Evolutionary conservation across 2,329 filamentous ascomycete genomes (phyloP).

Genomic region (Alternaria sp.): DNA sequence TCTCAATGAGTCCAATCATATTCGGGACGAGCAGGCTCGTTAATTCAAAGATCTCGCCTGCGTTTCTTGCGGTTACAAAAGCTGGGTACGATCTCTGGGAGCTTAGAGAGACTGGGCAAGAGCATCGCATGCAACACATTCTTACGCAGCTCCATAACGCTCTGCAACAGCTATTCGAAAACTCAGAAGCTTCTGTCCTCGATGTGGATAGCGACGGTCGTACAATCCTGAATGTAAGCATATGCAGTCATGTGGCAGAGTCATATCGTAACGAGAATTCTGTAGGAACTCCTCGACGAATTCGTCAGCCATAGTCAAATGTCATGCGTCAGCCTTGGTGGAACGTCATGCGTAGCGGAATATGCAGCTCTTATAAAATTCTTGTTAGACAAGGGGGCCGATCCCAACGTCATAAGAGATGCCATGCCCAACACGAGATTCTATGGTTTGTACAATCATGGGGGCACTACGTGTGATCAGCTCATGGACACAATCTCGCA

Average conservation of each 20-base stretch:
- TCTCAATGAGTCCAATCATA: background rate
- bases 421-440: rapidly evolving
- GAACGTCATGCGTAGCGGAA: background rate
- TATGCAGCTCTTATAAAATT: background rate
- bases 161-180: background rate
- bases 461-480: background rate
- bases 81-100: no score
- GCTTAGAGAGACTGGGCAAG: no score
- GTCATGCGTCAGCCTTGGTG: no score
- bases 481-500: background rate
- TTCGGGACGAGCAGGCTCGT: background rate
- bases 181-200: background rate
- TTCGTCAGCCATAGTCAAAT: no score
- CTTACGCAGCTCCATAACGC: background rate
- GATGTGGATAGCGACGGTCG: background rate
- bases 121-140: no score
- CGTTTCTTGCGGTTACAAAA: background rate
- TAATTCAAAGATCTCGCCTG: background rate
- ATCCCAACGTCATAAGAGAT: background rate
- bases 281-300: no score
- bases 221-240: background rate
- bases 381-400: background rate
- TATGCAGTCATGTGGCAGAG: rapidly evolving
- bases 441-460: rapidly evolving
- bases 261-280: no score